Percentiles rank a stretch among this genome's conserved stretches.
phyloP scores from a whole-genome alignment of 352 stramenopile species.

The Lagenidium sp. region DNA sequence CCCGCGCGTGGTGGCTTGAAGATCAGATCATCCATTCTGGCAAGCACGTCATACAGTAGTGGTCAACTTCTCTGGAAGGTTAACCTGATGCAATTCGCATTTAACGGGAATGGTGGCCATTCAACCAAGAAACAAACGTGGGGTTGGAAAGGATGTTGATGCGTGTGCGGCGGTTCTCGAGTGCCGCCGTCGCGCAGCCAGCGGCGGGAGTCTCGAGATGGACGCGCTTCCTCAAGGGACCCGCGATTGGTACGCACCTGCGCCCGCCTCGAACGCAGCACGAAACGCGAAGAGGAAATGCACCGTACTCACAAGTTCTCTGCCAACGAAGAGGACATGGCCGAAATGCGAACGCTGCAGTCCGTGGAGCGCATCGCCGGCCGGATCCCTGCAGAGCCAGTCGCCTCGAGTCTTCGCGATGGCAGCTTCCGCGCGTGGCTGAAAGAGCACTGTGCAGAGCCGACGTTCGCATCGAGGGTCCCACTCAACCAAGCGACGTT shows the following conservation, averaged over 20 bases:
- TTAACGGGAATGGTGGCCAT: slow-evolving; percentile 6
- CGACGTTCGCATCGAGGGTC: too few relatives aligned
- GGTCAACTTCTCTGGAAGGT: too few relatives aligned
- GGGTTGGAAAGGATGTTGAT: slow-evolving; percentile 8
- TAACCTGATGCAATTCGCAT: too few relatives aligned
- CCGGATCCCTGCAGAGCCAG: slow-evolving; percentile 3
- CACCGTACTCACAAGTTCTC: too few relatives aligned
- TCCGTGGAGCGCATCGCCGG: slow-evolving; percentile 38
- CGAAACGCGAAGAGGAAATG: too few relatives aligned
- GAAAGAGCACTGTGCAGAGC: slow-evolving; percentile 6
- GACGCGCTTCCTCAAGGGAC: slow-evolving; percentile 6
- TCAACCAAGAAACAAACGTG: slow-evolving; percentile 1
- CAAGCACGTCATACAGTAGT: too few relatives aligned
- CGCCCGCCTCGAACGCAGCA: too few relatives aligned
- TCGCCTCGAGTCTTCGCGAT: slow-evolving; percentile 1
- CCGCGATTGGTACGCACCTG: slow-evolving; percentile 11
- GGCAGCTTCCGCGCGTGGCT: slow-evolving; percentile 8
- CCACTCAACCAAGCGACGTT: slow-evolving; percentile 20
- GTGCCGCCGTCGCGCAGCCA: too few relatives aligned
- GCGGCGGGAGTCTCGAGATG: too few relatives aligned
- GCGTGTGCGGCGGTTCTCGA: slow-evolving; percentile 9
- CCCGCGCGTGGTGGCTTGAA: too few relatives aligned
- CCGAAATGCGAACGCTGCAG: slow-evolving; percentile 47
- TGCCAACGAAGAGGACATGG: slow-evolving; percentile 18
- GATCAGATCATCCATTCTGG: too few relatives aligned